phyloP scores from a whole-genome alignment of 495 filamentous ascomycete species.

The Echria macrotheca region DNA sequence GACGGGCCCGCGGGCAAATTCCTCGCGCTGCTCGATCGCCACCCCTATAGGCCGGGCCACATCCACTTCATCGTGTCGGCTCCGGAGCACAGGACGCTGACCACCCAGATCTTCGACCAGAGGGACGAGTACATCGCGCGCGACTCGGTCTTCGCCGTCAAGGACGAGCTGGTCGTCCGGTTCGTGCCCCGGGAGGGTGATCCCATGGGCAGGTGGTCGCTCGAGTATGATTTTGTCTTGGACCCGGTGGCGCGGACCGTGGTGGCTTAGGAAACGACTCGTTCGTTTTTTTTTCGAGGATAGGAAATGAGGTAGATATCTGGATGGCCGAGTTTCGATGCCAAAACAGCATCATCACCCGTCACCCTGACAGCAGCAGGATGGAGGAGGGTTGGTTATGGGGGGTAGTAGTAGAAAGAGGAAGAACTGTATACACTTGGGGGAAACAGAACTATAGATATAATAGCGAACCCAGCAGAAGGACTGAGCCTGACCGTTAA shows the following conservation, averaged over 20 bases:
- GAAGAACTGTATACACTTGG: too few relatives aligned
- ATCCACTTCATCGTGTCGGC: constrained; percentile 62
- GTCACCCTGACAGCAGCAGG: too few relatives aligned
- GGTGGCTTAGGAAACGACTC: too few relatives aligned
- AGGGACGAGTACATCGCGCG: constrained; percentile 56
- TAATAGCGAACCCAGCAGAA: too few relatives aligned
- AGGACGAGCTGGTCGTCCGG: constrained; percentile 64
- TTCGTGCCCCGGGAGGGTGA: constrained; percentile 57
- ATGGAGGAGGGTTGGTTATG: too few relatives aligned
- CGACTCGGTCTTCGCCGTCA: constrained; percentile 73
- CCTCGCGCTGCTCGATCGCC: constrained; percentile 55
- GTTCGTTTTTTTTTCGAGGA: neutral
- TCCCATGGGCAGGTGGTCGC: constrained; percentile 53
- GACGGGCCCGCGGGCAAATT: constrained; percentile 57
- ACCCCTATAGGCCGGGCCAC: constrained; percentile 69
- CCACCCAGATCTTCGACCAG: constrained; percentile 70
- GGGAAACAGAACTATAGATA: too few relatives aligned
- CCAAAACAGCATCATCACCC: too few relatives aligned
- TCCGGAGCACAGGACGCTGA: constrained; percentile 45
- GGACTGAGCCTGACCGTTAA: too few relatives aligned
- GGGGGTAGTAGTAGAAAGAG: too few relatives aligned
- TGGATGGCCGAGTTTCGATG: too few relatives aligned
- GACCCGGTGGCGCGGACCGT: constrained; percentile 4
- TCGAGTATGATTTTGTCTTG: constrained; percentile 52
- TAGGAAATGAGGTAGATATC: too few relatives aligned